phyloP scores from a whole-genome alignment of 1,284 basidiomycete genomes.

The Ustilago shanxiensis region DNA sequence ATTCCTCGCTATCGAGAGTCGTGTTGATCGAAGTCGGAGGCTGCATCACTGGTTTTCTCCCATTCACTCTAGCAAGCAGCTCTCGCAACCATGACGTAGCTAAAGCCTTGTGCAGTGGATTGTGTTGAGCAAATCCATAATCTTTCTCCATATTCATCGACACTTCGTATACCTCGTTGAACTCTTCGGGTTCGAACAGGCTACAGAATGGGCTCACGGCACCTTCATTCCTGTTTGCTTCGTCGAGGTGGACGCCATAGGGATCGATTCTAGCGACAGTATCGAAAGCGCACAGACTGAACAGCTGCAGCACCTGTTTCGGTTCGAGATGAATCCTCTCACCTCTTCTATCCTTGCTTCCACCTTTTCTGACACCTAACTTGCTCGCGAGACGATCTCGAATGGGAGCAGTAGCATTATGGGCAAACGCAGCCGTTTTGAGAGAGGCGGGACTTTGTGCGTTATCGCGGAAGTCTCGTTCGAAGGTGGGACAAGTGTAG shows the following conservation, averaged over 20 bases:
- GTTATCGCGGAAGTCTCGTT: constrained; percentile 35
- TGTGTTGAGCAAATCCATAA: constrained; percentile 37
- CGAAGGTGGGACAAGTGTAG: constrained; percentile 45
- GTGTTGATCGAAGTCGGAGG: constrained; percentile 53
- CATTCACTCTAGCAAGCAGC: constrained; percentile 26
- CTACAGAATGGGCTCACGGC: constrained; percentile 37
- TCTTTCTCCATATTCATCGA: constrained; percentile 39
- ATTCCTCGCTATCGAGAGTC: constrained; percentile 25
- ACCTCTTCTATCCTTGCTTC: constrained; percentile 29
- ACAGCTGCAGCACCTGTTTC: constrained; percentile 39
- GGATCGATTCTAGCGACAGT: constrained; percentile 43
- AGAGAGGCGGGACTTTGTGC: constrained; percentile 25
- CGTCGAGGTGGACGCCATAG: constrained; percentile 21
- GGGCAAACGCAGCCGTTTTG: constrained; percentile 25
- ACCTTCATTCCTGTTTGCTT: constrained; percentile 25
- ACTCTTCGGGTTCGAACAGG: constrained; percentile 32
- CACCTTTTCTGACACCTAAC: constrained; percentile 25
- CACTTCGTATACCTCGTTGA: constrained; percentile 34
- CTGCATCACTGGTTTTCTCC: constrained; percentile 26
- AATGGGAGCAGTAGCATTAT: constrained; percentile 25
- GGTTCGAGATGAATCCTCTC: constrained; percentile 33
- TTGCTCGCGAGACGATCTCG: constrained; percentile 25
- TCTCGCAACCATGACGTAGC: constrained; percentile 49
- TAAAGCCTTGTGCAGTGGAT: constrained; percentile 30
- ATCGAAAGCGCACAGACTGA: constrained; percentile 49